Conservation (phyloP, 2,329 filamentous ascomycete genomes). For the Aspergillus terreus region DNA sequence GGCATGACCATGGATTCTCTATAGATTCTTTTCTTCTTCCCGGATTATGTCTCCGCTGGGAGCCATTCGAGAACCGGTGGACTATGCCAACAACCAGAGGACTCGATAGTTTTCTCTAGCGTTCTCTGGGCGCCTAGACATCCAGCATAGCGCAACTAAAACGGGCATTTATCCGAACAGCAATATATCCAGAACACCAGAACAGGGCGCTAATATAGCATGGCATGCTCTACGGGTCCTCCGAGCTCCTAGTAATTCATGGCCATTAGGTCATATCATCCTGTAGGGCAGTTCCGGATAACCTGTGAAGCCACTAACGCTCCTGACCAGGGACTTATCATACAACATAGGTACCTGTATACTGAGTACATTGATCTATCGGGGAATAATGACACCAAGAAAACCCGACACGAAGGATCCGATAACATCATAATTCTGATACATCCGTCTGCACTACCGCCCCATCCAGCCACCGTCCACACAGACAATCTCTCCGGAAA, state of each 20-base stretch:
- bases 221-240: no score
- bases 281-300: neutral
- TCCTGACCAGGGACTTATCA: neutral
- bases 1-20: no score
- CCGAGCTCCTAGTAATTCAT: neutral
- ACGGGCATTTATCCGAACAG: neutral
- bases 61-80: neutral
- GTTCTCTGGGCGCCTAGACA: neutral
- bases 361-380: neutral
- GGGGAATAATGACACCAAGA: neutral
- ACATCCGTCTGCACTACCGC: slow-evolving; percentile 46
- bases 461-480: slow-evolving; percentile 96
- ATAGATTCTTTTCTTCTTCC: neutral
- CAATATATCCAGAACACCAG: slow-evolving; percentile 8
- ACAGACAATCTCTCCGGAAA: slow-evolving; percentile 75
- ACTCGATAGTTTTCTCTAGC: neutral
- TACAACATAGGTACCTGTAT: no score
- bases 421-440: neutral
- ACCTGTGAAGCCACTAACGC: neutral
- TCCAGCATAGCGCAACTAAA: neutral
- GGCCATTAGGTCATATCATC: neutral
- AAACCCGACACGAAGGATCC: neutral
- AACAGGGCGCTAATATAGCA: neutral
- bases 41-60: neutral
- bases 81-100: neutral